These are phyloP conservation scores for Aspergillus pseudoterreus DNA, from an alignment of 2,329 filamentous ascomycete genomes.

Conservation along the genomic window DNA sequence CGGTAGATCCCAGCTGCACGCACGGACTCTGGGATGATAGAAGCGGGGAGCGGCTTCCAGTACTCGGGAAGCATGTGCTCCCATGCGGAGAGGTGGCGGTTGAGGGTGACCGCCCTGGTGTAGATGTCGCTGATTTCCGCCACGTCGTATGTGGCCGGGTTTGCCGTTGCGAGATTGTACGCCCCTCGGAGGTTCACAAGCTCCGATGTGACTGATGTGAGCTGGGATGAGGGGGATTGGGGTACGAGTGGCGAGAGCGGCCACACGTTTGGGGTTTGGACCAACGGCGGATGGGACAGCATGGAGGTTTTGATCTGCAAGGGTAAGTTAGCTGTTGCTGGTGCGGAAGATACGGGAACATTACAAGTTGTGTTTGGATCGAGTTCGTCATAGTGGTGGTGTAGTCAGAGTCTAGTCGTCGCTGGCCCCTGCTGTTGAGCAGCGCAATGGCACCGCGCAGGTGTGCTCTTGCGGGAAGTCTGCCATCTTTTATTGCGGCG, in stretches of 20 bases:
- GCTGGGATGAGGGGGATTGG: conserved; percentile 15
- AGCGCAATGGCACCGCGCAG: conserved; percentile 27
- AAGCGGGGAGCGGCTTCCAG: conserved; percentile 22
- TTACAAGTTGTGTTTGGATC: conserved; percentile 25
- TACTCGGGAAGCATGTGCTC: conserved; percentile 18
- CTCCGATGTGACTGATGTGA: conserved; percentile 18
- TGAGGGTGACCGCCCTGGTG: conserved; percentile 17
- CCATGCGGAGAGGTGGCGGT: conserved; percentile 22
- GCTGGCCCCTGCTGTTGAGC: conserved; percentile 19
- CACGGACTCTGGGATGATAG: conserved; percentile 23
- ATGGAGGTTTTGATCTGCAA: conserved; percentile 22
- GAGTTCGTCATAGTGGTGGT: conserved; percentile 18
- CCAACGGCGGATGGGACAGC: conserved; percentile 13
- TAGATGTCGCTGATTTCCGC: conserved; percentile 13
- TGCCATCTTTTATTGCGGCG: conserved; percentile 20
- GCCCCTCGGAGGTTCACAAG: conserved; percentile 21
- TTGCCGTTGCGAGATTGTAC: conserved; percentile 17
- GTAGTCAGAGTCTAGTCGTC: conserved; percentile 9
- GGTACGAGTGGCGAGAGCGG: conserved; percentile 15
- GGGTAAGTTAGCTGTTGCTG: not conserved
- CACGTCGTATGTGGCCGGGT: not conserved
- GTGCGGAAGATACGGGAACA: not conserved
- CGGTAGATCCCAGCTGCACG: conserved; percentile 22
- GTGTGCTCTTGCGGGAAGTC: conserved; percentile 21
- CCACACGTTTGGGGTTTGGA: conserved; percentile 22